Conservation (phyloP, 164 flowering plant genomes). For the Liriodendron chinense region DNA sequence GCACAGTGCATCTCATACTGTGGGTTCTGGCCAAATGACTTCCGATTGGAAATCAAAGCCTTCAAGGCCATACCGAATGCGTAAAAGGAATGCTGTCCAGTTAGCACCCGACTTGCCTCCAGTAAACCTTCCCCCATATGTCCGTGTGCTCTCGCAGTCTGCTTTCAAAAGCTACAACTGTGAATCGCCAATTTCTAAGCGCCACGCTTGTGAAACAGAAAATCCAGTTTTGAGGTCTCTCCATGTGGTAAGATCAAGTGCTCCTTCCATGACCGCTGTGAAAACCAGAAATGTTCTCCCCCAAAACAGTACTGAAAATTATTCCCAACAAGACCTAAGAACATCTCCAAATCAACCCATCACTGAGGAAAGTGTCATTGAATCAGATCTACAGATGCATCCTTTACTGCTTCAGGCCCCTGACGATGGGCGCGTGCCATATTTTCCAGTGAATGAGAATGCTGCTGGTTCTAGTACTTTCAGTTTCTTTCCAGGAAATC, state of each 20-base stretch:
- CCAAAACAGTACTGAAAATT: conserved; percentile 8
- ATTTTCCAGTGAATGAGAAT: conserved; percentile 36
- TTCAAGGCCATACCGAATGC: conserved; percentile 52
- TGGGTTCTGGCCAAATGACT: conserved; percentile 21
- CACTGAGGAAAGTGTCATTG: conserved; percentile 37
- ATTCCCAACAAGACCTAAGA: conserved; percentile 23
- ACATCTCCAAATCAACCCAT: conserved; percentile 20
- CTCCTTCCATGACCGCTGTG: conserved; percentile 16
- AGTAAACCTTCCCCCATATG: conserved; percentile 90
- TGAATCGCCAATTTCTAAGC: conserved; percentile 25
- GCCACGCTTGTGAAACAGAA: conserved; percentile 23
- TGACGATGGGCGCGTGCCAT: conserved; percentile 47
- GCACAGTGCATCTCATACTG: conserved; percentile 15
- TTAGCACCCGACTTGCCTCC: conserved; percentile 93
- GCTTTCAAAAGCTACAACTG: conserved; percentile 44
- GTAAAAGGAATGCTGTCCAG: conserved; percentile 35
- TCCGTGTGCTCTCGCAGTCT: conserved; percentile 76
- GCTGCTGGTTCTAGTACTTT: conserved; percentile 42
- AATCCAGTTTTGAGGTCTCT: conserved; percentile 21
- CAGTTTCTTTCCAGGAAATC: conserved; percentile 56
- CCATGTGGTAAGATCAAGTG: conserved; percentile 18
- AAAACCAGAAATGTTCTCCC: conserved; percentile 10
- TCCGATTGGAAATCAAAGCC: conserved; percentile 26
- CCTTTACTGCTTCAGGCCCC: conserved; percentile 76
- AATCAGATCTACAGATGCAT: conserved; percentile 79